A percentile compares a stretch with the other conserved stretches of the same genome.
Conservation (phyloP, 2,329 filamentous ascomycete genomes). For the Curvularia hawaiiensis region DNA sequence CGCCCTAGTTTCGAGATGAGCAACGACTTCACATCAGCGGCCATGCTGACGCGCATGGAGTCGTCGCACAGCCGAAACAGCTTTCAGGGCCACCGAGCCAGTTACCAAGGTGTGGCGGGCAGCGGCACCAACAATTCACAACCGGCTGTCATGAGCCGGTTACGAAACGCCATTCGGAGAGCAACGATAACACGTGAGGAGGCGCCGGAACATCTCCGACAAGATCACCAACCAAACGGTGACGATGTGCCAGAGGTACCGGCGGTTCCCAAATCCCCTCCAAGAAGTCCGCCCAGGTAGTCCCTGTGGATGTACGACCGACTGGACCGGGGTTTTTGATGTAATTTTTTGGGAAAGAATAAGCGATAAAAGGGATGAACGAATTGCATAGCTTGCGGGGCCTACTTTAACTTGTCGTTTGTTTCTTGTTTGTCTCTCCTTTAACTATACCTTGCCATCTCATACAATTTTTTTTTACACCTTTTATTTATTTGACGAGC, state of each 20-base stretch:
- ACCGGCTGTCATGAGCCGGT: conserved; percentile 31
- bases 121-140: conserved; percentile 10
- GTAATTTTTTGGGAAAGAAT: not conserved
- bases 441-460: not conserved
- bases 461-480: not conserved
- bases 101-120: conserved; percentile 23
- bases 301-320: not conserved
- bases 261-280: conserved; percentile 23
- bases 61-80: conserved; percentile 56
- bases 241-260: conserved; percentile 28
- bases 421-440: conserved; percentile 2
- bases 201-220: conserved; percentile 29
- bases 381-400: conserved; percentile 6
- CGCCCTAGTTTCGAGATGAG: conserved; percentile 84
- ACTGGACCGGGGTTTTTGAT: not conserved
- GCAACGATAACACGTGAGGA: conserved; percentile 43
- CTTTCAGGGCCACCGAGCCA: conserved; percentile 17
- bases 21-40: conserved; percentile 89
- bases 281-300: conserved; percentile 24
- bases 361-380: conserved; percentile 6
- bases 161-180: conserved; percentile 41
- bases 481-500: not conserved
- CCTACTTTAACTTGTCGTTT: not conserved
- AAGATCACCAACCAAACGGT: conserved; percentile 8
- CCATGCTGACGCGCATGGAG: conserved; percentile 82